These are phyloP conservation scores for Curvularia lunata DNA, from an alignment of 2,329 filamentous ascomycete species.

Conservation along the genomic window DNA sequence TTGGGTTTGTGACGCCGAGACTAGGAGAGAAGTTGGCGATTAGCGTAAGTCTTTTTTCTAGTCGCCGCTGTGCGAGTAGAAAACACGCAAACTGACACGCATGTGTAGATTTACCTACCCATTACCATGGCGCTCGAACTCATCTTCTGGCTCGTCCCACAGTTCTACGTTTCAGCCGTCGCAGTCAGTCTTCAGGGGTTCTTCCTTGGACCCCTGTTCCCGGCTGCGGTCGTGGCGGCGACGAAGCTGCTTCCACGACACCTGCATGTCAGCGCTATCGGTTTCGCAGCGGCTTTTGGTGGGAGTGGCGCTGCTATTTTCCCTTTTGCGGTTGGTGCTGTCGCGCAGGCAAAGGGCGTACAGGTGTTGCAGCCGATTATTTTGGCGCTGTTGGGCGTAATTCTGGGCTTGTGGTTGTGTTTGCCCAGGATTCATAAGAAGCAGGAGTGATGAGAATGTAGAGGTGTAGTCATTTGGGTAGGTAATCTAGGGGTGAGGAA, in stretches of 20 bases:
- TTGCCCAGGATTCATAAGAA: constrained; percentile 57
- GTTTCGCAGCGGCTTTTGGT: constrained; percentile 80
- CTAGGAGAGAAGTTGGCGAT: constrained; percentile 72
- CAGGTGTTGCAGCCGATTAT: constrained; percentile 66
- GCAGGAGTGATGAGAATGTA: constrained; percentile 32
- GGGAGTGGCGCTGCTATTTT: constrained; percentile 72
- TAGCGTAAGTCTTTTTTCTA: constrained; percentile 38
- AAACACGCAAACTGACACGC: background rate
- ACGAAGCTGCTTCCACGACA: constrained; percentile 76
- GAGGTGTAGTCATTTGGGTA: background rate
- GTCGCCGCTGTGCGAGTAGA: no score
- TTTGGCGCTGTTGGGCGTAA: constrained; percentile 59
- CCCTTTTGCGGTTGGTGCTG: constrained; percentile 71
- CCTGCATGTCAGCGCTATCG: constrained; percentile 79
- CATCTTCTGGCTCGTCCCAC: constrained; percentile 81
- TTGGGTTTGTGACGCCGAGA: constrained; percentile 77
- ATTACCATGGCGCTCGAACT: constrained; percentile 70
- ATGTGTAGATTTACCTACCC: constrained; percentile 64
- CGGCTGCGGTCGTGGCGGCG: constrained; percentile 73
- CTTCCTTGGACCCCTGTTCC: constrained; percentile 81
- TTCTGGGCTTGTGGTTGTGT: constrained; percentile 59
- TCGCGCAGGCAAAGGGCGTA: constrained; percentile 67
- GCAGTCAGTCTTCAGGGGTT: constrained; percentile 76
- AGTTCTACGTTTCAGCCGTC: constrained; percentile 74
- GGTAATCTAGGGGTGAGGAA: background rate